Percentiles rank a stretch among this genome's conserved stretches.
These are phyloP conservation scores for Epichloe hybrida DNA, from an alignment of 2,329 filamentous ascomycete species.

Conservation along the genomic window DNA sequence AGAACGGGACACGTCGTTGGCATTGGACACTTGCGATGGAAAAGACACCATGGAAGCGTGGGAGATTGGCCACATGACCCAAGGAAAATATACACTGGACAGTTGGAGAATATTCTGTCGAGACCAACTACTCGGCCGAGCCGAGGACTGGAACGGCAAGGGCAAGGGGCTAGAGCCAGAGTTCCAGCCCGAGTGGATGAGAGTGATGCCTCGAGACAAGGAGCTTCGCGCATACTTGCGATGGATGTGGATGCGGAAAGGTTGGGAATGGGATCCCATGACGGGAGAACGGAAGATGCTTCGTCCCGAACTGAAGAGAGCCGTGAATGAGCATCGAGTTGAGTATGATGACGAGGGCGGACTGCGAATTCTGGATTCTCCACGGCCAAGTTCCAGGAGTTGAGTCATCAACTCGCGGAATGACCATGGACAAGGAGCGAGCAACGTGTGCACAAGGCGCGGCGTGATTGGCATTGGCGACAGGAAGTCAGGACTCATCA, in stretches of 20 bases:
- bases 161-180: slow-evolving; percentile 24
- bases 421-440: background rate
- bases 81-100: slow-evolving; percentile 72
- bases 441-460: background rate
- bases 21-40: background rate
- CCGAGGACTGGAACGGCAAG: slow-evolving; percentile 52
- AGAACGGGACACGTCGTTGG: background rate
- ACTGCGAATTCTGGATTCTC: slow-evolving; percentile 26
- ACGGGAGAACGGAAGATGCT: slow-evolving; percentile 51
- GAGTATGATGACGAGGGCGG: slow-evolving; percentile 38
- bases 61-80: slow-evolving; percentile 78
- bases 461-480: too few relatives aligned
- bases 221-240: slow-evolving; percentile 74
- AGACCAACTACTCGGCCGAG: slow-evolving; percentile 56
- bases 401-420: background rate
- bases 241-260: slow-evolving; percentile 87
- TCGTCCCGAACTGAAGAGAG: slow-evolving; percentile 36
- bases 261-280: slow-evolving; percentile 64
- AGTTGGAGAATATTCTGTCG: slow-evolving; percentile 91
- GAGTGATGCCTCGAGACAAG: slow-evolving; percentile 71
- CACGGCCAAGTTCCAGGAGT: background rate
- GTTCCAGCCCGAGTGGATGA: slow-evolving; percentile 84
- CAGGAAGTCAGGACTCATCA: too few relatives aligned
- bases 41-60: slow-evolving; percentile 35
- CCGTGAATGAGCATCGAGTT: slow-evolving; percentile 44